These are phyloP conservation scores for Fraxinus excelsior DNA, from an alignment of 257 asterid species.

Conservation along the genomic window DNA sequence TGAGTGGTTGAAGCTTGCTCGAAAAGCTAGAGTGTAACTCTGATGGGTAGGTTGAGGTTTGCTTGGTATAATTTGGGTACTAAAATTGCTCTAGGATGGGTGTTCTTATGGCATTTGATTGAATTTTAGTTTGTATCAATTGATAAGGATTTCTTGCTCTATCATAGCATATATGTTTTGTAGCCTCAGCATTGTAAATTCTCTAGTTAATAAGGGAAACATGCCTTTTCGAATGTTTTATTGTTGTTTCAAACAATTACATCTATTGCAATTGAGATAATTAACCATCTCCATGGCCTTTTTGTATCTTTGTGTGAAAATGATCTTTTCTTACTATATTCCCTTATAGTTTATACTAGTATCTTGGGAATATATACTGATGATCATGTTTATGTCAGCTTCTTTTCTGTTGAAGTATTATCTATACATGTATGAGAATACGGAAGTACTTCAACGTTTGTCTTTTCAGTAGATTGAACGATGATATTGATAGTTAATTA, in stretches of 20 bases:
- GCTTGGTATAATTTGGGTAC: slow-evolving; percentile 30
- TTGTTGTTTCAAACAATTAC: neutral
- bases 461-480: no score
- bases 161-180: slow-evolving; percentile 30
- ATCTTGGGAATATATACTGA: neutral
- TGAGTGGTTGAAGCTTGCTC: slow-evolving; percentile 94
- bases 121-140: slow-evolving; percentile 38
- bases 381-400: neutral
- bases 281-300: neutral
- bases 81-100: slow-evolving; percentile 31
- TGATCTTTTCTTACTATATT: neutral
- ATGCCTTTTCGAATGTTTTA: slow-evolving; percentile 27
- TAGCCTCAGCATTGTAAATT: slow-evolving; percentile 35
- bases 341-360: neutral
- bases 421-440: neutral
- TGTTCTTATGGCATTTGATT: slow-evolving; percentile 33
- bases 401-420: neutral
- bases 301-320: slow-evolving; percentile 2
- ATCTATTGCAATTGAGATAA: neutral
- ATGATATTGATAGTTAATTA: no score
- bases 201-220: slow-evolving; percentile 52
- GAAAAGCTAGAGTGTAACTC: slow-evolving; percentile 49
- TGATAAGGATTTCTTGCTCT: slow-evolving; percentile 40
- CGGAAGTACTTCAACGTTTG: neutral
- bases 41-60: slow-evolving; percentile 22